Evolutionary conservation across 2,329 filamentous ascomycete genomes (phyloP).

Genomic region (Neocucurbitaria cava): DNA sequence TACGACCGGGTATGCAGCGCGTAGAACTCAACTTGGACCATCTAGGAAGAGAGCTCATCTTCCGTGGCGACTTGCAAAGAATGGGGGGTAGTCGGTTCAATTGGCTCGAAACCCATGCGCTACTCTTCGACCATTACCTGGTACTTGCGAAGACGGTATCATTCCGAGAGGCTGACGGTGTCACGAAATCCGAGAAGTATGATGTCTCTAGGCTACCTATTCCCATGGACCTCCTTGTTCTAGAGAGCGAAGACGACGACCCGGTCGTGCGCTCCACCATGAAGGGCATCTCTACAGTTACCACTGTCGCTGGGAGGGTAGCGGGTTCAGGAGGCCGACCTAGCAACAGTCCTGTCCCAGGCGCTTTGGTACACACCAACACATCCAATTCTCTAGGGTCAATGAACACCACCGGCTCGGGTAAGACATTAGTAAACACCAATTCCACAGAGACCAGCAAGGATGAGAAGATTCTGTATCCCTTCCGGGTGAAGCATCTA

Average conservation of each 20-base stretch:
- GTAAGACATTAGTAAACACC: conserved; percentile 55
- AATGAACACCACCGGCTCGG: conserved; percentile 59
- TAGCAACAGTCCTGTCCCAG: conserved; percentile 50
- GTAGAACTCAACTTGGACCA: conserved; percentile 91
- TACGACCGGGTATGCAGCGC: conserved; percentile 84
- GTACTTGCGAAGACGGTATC: conserved; percentile 84
- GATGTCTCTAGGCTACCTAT: conserved; percentile 96
- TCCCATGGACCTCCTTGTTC: conserved; percentile 91
- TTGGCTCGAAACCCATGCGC: conserved; percentile 91
- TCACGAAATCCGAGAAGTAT: conserved; percentile 80
- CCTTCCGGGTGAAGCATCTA: conserved; percentile 94
- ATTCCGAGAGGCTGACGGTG: conserved; percentile 70
- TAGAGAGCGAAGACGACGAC: conserved; percentile 93
- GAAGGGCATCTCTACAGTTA: conserved; percentile 70
- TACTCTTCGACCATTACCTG: conserved; percentile 96
- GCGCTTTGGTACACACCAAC: conserved; percentile 70
- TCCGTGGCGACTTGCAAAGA: conserved; percentile 86
- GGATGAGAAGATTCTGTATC: conserved; percentile 83
- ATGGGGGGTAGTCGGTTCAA: conserved; percentile 88
- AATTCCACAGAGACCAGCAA: conserved; percentile 62
- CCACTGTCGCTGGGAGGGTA: conserved; percentile 52
- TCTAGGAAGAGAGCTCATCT: conserved; percentile 88
- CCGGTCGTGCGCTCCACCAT: conserved; percentile 80
- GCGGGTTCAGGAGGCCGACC: conserved; percentile 59
- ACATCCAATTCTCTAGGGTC: conserved; percentile 68